Percentiles rank a stretch among this genome's conserved stretches.
phyloP scores from a whole-genome alignment of 345 rosid species.

The Eucalyptus virginea region DNA sequence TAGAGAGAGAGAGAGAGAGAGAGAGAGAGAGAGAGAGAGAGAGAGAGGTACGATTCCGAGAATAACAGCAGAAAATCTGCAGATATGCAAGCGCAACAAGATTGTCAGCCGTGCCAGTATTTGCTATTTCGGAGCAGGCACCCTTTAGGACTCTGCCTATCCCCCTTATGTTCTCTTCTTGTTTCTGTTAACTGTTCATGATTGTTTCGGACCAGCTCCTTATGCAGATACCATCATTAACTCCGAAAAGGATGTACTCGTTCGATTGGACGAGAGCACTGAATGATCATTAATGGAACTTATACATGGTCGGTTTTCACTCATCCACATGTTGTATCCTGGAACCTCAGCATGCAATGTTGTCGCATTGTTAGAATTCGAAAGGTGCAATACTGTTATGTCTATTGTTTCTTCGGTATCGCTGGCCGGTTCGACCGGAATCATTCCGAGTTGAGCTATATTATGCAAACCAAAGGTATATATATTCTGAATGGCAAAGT shows the following conservation, averaged over 20 bases:
- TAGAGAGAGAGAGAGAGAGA: neutral
- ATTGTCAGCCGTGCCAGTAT: neutral
- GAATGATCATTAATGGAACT: neutral
- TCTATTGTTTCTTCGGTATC: neutral
- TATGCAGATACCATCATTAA: neutral
- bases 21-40: neutral
- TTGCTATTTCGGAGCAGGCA: neutral
- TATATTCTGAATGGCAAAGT: neutral
- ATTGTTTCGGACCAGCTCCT: neutral
- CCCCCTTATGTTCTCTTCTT: neutral
- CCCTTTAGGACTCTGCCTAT: neutral
- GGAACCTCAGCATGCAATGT: neutral
- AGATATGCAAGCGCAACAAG: neutral
- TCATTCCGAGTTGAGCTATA: neutral
- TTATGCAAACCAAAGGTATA: neutral
- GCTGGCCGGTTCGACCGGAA: neutral
- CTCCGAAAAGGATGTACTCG: neutral
- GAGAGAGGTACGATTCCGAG: neutral
- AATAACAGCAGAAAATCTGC: neutral
- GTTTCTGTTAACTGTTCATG: neutral
- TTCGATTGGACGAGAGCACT: neutral
- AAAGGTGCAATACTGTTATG: neutral
- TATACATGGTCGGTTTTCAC: neutral
- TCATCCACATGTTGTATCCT: neutral
- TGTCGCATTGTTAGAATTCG: neutral